Evolutionary conservation across 768 basidiomycete genomes (phyloP), one percentile per base, ranked within the genome.

Genomic region (Xerocomellus amylosporus): DNA sequence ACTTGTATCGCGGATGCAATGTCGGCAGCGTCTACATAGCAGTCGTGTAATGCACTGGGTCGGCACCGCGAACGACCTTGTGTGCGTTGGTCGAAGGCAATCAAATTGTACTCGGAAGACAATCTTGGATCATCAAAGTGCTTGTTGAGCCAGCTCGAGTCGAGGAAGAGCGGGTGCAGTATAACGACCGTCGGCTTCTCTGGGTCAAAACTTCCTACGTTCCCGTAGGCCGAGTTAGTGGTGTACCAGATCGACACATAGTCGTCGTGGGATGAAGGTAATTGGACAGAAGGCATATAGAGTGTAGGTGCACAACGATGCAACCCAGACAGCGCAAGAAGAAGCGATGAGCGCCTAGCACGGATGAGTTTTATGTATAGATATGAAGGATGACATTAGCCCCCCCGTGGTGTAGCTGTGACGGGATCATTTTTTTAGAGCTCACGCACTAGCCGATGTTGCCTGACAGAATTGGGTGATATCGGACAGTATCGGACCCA

Each of bases 21-120:
- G 73, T 91, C 89, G 34, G 88, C 90, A 2, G 88, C 87, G 39
- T 88, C 82, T 8, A 90, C 87, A 82, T 87, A 92, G 54, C 77
- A 80, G 69, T 92, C 89, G 62, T 86, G 83, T 43, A 74, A 72
- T 8, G 78, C 80, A 46, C 71, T 82, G 4, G 78, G 79, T 49
- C 81, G 76, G 56, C 73, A 78, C 3, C 69, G 67, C 4, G 86
- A 86, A 66, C 74, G 77, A 14, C 89, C 89, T 26, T 76, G 75
- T 10, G 79, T 76, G 12, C 90, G 82, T 62, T 82, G 80, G 67
- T 91, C 89, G 65, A 90, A 86, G 7, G 86, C 86, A 58, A 91
- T 83, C 30, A 91, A 66, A 64, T 91, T 91, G 70, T 78, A 90
- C 39, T 73, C 69, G 1, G 70, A 65, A 56, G 76, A 68, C 24